Evolutionary conservation across 768 basidiomycete species (phyloP), one percentile per base, ranked within the genome.

Genomic region (Mycena latifolia): DNA sequence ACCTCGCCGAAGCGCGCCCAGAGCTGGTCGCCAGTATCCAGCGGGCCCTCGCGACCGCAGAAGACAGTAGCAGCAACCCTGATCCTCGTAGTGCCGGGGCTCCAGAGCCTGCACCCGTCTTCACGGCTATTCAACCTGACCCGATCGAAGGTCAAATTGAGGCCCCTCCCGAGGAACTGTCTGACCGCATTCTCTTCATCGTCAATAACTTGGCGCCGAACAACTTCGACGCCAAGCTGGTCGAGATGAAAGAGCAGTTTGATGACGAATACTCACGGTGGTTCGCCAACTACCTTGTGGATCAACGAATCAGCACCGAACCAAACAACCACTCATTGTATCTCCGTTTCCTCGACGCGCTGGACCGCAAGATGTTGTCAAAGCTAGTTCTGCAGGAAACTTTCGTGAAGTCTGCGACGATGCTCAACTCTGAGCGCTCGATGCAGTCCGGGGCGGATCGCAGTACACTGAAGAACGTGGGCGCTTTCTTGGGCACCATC

Each of bases 281-380:
- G 98, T 98, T 99, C 73, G 97, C 98, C 48, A 92, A 98, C 75
- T 99, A 99, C 77, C 86, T 99, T 52, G 96, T 99, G 37, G 95
- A 96, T 73, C 94, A 98, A 74, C 93, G 98, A 39, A 90, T 99
- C 77, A 93, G 92, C 78, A 92, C 92, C 61, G 98, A 99, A 78
- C 95, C 95, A 56, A 99, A 99, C 84, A 98, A 99, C 74, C 98
- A 99, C 70, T 87, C 90, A 52, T 87, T 99, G 35, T 99, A 99
- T 78, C 89, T 98, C 65, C 92, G 95, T 61, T 95, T 99, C 76
- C 83, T 99, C 62, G 95, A 98, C 65, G 88, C 91, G 3, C 80
- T 99, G 66, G 88, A 92, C 66, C 84, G 87, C 41, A 84, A 89
- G 61, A 76, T 77, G 33, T 80, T 99, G 35, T 85, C 84, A 70